Evolutionary conservation across 805 yeast genomes (phyloP), one percentile per base, ranked within the genome.

Genomic region (Pichia exigua): DNA sequence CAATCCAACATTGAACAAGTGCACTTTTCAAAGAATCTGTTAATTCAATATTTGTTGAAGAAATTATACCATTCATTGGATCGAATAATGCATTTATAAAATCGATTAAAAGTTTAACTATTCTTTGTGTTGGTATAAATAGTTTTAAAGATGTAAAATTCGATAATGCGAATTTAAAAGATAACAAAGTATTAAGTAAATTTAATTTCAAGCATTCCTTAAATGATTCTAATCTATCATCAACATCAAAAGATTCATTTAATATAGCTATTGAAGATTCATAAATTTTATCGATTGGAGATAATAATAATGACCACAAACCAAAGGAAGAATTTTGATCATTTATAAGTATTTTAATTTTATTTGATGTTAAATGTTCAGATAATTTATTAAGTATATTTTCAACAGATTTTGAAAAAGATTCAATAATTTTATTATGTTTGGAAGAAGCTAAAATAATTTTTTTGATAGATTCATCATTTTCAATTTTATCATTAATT

Each of bases 161-260:
- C 9, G 46, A 39, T 24, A 62, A 38, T 1, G 62, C 57, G 26
- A 80, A 69, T 15, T 46, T 47, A 17, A 60, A 54, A 0, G 89
- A 79, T 3, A 57, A 58, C 6, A 89, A 58, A 10, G 82, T 75
- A 9, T 68, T 62, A 2, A 66, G 60, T 15, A 83, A 62, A 50
- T 78, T 72, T 10, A 68, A 61, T 11, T 66, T 65, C 26, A 90
- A 66, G 39, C 83, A 62, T 4, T 74, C 75, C 45, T 73, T 78
- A n/a, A 87, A 73, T 38, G 90, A 88, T 64, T 87, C 95, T 38
- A 79, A 68, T 60, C 97, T 76, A 18, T 91, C 96, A 50, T 80
- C 82, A 15, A 83, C 87, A 64, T 89, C 95, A 64, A 79, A 85
- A 0, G 87, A 79, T 57, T 87, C 92, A 59, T 85, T 84, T 3